phyloP scores from a whole-genome alignment of 371 early-diverging fungal genomes.

The Zychaea mexicana region DNA sequence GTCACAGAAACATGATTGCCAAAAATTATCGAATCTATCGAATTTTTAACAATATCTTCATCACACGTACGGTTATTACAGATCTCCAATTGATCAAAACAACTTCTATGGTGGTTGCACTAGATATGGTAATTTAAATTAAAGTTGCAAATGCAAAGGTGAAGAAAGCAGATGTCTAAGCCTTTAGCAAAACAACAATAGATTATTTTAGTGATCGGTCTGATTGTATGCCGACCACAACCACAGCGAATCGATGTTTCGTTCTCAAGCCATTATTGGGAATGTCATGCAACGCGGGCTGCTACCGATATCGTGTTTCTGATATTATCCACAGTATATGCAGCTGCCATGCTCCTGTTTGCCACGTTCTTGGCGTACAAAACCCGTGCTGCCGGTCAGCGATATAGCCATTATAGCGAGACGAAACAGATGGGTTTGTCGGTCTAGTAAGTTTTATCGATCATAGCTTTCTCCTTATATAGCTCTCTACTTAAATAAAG shows the following conservation, averaged over 20 bases:
- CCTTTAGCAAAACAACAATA: conserved; percentile 3
- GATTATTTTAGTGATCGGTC: conserved; percentile 46
- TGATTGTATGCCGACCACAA: conserved; percentile 37
- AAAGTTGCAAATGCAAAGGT: no score
- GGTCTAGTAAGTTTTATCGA: conserved; percentile 55
- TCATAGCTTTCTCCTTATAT: neutral
- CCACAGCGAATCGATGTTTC: conserved; percentile 39
- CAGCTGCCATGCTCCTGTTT: conserved; percentile 41
- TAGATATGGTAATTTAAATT: conserved; percentile 63
- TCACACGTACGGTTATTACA: conserved; percentile 59
- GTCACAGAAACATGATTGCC: conserved; percentile 59
- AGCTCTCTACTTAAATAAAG: neutral
- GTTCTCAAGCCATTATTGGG: conserved; percentile 50
- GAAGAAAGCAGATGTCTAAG: no score
- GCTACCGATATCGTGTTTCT: conserved; percentile 23
- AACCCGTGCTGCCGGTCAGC: conserved; percentile 53
- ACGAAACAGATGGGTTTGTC: conserved; percentile 64
- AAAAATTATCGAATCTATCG: conserved; percentile 66
- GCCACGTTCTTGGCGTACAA: conserved; percentile 63
- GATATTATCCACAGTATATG: conserved; percentile 37
- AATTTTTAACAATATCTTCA: conserved; percentile 64
- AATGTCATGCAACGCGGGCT: conserved; percentile 31
- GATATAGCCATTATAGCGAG: conserved; percentile 60
- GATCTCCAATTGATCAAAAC: conserved; percentile 56
- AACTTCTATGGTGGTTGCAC: conserved; percentile 42